A percentile compares a stretch with the other conserved stretches of the same genome.
These are phyloP conservation scores for Botryotinia convoluta DNA, from an alignment of 2,329 filamentous ascomycete species.

Conservation along the genomic window DNA sequence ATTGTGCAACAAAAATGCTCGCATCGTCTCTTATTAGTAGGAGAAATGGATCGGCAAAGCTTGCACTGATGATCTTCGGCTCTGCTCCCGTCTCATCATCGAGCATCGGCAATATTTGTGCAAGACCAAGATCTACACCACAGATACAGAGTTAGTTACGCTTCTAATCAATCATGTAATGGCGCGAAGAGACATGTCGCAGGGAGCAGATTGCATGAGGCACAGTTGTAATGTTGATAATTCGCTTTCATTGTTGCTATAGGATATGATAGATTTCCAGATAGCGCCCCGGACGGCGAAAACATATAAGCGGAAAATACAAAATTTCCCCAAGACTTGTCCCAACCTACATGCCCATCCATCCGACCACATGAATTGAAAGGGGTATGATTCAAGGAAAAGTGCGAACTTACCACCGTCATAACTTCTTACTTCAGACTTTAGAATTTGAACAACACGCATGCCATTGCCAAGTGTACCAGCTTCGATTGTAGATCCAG, in stretches of 20 bases:
- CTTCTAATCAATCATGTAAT: constrained; percentile 14
- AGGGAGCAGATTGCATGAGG: constrained; percentile 32
- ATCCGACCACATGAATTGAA: not conserved
- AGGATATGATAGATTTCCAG: constrained; percentile 39
- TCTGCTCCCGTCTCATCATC: constrained; percentile 87
- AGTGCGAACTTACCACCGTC: constrained; percentile 67
- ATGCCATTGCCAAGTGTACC: constrained; percentile 77
- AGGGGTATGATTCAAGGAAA: constrained; percentile 27
- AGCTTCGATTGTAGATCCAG: constrained; percentile 82
- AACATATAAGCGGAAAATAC: constrained; percentile 22
- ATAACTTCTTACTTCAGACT: constrained; percentile 84
- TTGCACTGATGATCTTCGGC: constrained; percentile 73
- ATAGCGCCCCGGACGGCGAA: constrained; percentile 36
- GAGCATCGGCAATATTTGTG: constrained; percentile 88
- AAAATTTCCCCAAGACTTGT: constrained; percentile 3
- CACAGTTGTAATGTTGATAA: constrained; percentile 33
- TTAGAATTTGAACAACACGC: constrained; percentile 82
- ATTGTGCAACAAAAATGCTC: constrained; percentile 74
- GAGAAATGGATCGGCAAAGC: constrained; percentile 83
- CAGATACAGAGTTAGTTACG: constrained; percentile 23
- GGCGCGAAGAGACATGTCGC: constrained; percentile 23
- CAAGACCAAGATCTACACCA: constrained; percentile 71
- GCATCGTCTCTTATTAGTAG: constrained; percentile 80
- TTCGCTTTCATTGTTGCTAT: constrained; percentile 43
- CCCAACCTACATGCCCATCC: constrained; percentile 12